phyloP scores from a whole-genome alignment of 108 stramenopile genomes.

The Pseudonitzschia pungens region DNA sequence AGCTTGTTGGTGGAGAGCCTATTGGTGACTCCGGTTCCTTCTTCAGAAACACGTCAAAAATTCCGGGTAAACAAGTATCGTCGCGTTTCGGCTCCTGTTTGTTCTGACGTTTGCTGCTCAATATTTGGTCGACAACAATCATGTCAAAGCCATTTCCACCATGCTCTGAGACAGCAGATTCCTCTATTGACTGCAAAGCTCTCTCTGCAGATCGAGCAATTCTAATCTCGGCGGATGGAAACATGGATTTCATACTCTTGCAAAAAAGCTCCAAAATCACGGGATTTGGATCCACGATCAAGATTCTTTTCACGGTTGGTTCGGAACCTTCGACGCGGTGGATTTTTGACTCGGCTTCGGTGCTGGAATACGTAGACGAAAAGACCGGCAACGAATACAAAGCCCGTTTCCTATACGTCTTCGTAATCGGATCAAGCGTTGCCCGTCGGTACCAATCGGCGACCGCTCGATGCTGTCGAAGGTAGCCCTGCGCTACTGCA shows the following conservation, averaged over 20 bases:
- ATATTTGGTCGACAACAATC: constrained; percentile 58
- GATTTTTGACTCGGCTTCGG: neutral
- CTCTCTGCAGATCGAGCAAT: constrained; percentile 52
- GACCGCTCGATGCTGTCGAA: constrained; percentile 35
- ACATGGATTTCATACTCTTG: constrained; percentile 55
- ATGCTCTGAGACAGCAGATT: neutral
- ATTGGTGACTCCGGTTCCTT: neutral
- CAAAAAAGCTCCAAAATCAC: constrained; percentile 49
- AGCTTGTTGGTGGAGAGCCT: neutral
- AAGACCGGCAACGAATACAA: constrained; percentile 41
- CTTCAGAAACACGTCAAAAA: neutral
- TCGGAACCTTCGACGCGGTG: neutral
- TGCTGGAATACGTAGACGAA: constrained; percentile 7
- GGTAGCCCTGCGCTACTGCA: constrained; percentile 38
- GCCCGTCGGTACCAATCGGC: constrained; percentile 43
- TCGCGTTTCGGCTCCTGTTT: neutral
- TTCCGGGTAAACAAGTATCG: neutral
- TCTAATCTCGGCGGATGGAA: constrained; percentile 53
- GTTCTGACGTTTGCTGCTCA: constrained; percentile 6
- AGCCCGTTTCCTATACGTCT: constrained; percentile 30
- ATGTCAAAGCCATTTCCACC: constrained; percentile 42
- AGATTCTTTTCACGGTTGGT: constrained; percentile 40
- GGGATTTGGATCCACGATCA: constrained; percentile 64
- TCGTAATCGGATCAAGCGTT: constrained; percentile 32
- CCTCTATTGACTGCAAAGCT: constrained; percentile 42